Evolutionary conservation across 768 basidiomycete genomes (phyloP).

Genomic region (Tulasnella sp.): DNA sequence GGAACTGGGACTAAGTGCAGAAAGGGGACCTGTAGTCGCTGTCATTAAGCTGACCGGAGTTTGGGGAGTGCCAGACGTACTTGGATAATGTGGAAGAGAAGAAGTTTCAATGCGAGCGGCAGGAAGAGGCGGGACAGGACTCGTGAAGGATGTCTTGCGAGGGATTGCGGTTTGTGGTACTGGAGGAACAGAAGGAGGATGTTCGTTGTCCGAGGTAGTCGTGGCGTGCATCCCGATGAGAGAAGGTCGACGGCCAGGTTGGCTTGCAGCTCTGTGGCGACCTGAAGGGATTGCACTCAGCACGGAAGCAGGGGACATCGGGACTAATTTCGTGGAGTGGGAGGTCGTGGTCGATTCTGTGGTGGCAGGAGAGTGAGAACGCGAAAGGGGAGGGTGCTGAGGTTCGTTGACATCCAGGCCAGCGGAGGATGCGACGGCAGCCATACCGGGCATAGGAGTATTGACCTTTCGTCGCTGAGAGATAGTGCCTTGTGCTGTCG

Average conservation of each 20-base stretch:
- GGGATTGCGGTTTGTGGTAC: constrained; percentile 11
- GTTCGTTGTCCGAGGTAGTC: background rate
- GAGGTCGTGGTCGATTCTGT: constrained; percentile 3
- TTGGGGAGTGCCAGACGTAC: background rate
- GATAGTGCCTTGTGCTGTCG: constrained; percentile 18
- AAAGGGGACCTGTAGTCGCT: constrained; percentile 21
- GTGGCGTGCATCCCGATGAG: constrained; percentile 1
- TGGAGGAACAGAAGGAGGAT: constrained; percentile 5
- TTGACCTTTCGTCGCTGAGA: constrained; percentile 15
- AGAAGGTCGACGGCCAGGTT: constrained; percentile 9
- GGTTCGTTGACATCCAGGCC: constrained; percentile 5
- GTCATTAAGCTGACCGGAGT: constrained; percentile 26
- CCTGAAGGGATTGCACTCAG: background rate
- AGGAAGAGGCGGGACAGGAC: background rate
- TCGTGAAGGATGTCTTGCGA: constrained; percentile 1
- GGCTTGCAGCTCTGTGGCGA: constrained; percentile 11
- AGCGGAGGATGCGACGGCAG: background rate
- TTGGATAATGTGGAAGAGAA: too few relatives aligned
- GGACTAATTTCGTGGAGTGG: background rate
- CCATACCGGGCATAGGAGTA: background rate
- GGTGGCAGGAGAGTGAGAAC: constrained; percentile 6
- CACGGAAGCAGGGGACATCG: background rate
- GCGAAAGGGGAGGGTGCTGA: background rate
- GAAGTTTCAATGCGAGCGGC: background rate
- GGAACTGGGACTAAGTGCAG: background rate